Percentiles rank a stretch among this genome's conserved stretches.
These are phyloP conservation scores for Arachis stenosperma DNA, from an alignment of 306 rosid genomes.

Conservation along the genomic window DNA sequence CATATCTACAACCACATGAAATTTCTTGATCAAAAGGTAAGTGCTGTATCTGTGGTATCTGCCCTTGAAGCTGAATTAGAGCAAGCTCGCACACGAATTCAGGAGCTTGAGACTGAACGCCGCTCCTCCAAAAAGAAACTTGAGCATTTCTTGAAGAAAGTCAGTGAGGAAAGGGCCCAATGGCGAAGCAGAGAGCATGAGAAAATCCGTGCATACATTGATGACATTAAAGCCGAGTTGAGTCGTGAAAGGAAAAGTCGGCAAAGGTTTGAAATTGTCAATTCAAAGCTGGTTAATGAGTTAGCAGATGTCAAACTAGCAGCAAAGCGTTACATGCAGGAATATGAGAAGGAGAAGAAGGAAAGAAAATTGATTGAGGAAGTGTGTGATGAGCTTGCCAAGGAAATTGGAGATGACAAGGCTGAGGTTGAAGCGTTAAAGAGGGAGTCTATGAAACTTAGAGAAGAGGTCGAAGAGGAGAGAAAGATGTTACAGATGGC, in stretches of 20 bases:
- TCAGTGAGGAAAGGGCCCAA: conserved; percentile 75
- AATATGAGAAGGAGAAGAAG: conserved; percentile 86
- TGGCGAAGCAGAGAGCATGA: conserved; percentile 96
- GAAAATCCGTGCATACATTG: conserved; percentile 83
- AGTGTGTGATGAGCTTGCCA: conserved; percentile 96
- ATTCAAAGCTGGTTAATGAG: conserved; percentile 88
- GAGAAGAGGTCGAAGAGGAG: conserved; percentile 92
- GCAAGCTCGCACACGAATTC: conserved; percentile 74
- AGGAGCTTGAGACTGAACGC: conserved; percentile 82
- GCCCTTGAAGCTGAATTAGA: conserved; percentile 83
- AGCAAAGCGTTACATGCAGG: conserved; percentile 76
- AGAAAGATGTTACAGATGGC: conserved; percentile 94
- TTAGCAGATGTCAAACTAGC: conserved; percentile 80
- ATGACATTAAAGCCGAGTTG: conserved; percentile 71
- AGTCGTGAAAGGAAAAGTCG: conserved; percentile 84
- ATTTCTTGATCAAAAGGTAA: conserved; percentile 70
- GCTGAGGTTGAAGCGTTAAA: conserved; percentile 82
- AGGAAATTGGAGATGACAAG: conserved; percentile 93
- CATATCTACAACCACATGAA: conserved; percentile 68
- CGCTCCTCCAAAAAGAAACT: conserved; percentile 81
- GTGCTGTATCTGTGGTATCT: conserved; percentile 69
- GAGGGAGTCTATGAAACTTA: conserved; percentile 72
- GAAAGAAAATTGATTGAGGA: conserved; percentile 77
- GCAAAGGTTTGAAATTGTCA: conserved; percentile 77
- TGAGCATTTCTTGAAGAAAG: conserved; percentile 82